Evolutionary conservation across 176 grass and related monocot genomes (phyloP), one percentile per base, ranked within the genome.

Genomic region (Urochloa ruziziensis): DNA sequence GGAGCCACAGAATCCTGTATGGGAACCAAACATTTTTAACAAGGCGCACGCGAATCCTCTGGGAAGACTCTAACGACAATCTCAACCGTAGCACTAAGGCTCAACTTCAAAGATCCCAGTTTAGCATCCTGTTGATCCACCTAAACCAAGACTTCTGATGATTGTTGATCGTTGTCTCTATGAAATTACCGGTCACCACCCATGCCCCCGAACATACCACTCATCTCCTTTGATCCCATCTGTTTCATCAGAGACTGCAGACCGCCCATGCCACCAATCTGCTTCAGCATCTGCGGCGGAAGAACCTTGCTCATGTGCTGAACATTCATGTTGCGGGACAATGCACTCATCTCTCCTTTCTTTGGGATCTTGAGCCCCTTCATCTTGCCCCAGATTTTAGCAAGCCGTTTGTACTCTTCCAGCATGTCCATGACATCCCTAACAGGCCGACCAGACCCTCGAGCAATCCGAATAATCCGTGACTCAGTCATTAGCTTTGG

Each of bases 341-440:
- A 32, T 21, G 93, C 79, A 44, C 87, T 95, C 92, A 98, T 95
- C 24, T 98, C 89, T 29, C 93, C 91, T 80, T 98, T 98, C 85
- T 95, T 94, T 18, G 89, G 87, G 61, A 94, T 87, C 68, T 94
- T 94, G 43, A 98, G 78, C 17, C 95, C 92, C 79, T 94, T 98
- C 92, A 94, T 92, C 89, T 96, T 96, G 73, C 89, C 64, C 93
- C 96, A 96, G 14, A 94, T 90, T 70, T 96, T 98, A 36, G 96
- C 96, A 36, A 98, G 91, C 39, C 93, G 91, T 53, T 98, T 98
- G 83, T 99, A 92, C 60, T 96, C 96, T 67, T 99, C 96, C 10
- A 92, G 58, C 93, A 99, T 96, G 17, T 94, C 91, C 70, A 90
- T 82, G 37, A 99, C 96, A 88, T 99, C 96, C 47, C 77, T 85